A percentile compares a stretch with the other conserved stretches of the same genome.
These are phyloP conservation scores for Penicillium egyptiacum DNA, from an alignment of 495 filamentous ascomycete species.

Conservation along the genomic window DNA sequence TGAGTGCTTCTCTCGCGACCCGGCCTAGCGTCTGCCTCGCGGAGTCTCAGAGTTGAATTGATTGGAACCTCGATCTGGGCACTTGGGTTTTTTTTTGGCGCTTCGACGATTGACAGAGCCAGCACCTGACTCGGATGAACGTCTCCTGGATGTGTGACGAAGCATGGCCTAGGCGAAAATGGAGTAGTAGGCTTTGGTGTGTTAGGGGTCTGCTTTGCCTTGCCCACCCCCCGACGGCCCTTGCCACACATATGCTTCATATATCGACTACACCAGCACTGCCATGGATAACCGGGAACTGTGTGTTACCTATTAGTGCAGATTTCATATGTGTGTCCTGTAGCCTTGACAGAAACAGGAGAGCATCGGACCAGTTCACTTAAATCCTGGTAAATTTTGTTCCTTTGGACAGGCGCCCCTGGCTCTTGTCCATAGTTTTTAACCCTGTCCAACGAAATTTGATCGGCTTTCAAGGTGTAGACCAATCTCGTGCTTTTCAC, in stretches of 20 bases:
- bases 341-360: not conserved
- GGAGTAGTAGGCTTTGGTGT: too few species aligned
- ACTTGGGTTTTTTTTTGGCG: too few species aligned
- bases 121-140: too few species aligned
- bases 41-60: too few species aligned
- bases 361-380: constrained; percentile 48
- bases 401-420: constrained; percentile 51
- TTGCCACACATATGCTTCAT: constrained; percentile 54
- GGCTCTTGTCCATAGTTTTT: constrained; percentile 39
- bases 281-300: constrained; percentile 68
- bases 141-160: too few species aligned
- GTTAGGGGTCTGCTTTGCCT: too few species aligned
- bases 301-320: constrained; percentile 1
- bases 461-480: constrained; percentile 63
- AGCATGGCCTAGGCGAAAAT: too few species aligned
- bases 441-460: constrained; percentile 59
- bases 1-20: too few species aligned
- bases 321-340: constrained; percentile 14
- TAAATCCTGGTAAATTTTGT: constrained; percentile 63
- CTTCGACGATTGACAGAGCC: too few species aligned
- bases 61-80: too few species aligned
- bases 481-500: constrained; percentile 44
- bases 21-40: too few species aligned
- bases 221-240: constrained; percentile 45
- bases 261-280: constrained; percentile 72